These are phyloP conservation scores for Chytriomyces hyalinus DNA, from an alignment of 192 early-diverging fungal species.

Conservation along the genomic window DNA sequence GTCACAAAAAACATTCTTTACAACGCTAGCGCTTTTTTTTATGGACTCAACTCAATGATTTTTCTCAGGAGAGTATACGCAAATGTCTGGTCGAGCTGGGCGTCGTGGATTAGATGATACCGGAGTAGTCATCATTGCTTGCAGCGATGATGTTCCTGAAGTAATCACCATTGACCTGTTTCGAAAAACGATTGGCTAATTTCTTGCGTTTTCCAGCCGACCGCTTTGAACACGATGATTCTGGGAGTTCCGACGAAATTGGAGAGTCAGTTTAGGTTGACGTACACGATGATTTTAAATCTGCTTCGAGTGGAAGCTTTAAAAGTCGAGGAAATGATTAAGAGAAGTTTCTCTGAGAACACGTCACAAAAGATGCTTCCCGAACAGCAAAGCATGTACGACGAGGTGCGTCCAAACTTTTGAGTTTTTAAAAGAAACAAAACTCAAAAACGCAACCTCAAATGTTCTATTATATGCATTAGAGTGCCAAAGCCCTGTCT, in stretches of 20 bases:
- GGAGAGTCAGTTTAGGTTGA: slow-evolving; percentile 93
- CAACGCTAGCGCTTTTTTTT: neutral
- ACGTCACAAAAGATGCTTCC: slow-evolving; percentile 83
- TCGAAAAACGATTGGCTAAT: neutral
- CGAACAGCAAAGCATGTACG: slow-evolving; percentile 73
- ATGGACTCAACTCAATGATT: slow-evolving; percentile 13
- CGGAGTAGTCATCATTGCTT: slow-evolving; percentile 89
- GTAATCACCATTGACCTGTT: slow-evolving; percentile 28
- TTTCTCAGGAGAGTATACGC: slow-evolving; percentile 88
- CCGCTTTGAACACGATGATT: slow-evolving; percentile 76
- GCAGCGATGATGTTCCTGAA: slow-evolving; percentile 65
- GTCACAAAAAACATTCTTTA: slow-evolving; percentile 38
- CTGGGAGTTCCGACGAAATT: slow-evolving; percentile 88
- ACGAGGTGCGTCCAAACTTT: slow-evolving; percentile 54
- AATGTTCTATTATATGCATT: neutral
- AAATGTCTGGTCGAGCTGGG: slow-evolving; percentile 98
- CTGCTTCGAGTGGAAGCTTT: slow-evolving; percentile 92
- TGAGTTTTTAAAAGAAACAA: neutral
- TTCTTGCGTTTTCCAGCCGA: slow-evolving; percentile 11
- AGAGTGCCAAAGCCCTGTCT: slow-evolving; percentile 68
- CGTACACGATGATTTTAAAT: slow-evolving; percentile 98
- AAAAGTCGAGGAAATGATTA: slow-evolving; percentile 98
- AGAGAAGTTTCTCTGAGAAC: slow-evolving; percentile 95
- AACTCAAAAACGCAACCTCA: neutral
- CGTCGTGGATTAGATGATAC: slow-evolving; percentile 90